Percentiles rank a stretch among this genome's conserved stretches.
Conservation (phyloP, 169 alveolate species). For the Cryptosporidium andersoni region DNA sequence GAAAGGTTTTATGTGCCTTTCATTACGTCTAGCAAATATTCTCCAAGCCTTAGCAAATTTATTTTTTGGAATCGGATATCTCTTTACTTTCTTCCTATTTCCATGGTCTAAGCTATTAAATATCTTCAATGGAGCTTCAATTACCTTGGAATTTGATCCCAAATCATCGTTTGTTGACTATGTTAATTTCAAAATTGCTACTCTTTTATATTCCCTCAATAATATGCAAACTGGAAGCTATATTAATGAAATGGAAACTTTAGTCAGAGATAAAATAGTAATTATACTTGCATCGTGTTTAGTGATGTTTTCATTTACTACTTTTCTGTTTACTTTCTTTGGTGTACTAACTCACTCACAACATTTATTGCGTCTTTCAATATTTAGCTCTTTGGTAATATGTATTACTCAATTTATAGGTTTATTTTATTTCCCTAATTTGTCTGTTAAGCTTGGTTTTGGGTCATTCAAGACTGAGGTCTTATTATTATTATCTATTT, state of each 20-base stretch:
- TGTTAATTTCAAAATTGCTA: no score
- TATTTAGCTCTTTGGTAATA: conserved; percentile 9
- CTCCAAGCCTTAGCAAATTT: conserved; percentile 16
- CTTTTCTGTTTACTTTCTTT: conserved; percentile 5
- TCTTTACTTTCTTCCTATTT: background rate
- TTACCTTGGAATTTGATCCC: no score
- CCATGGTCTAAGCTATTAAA: conserved; percentile 1
- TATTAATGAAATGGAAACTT: no score
- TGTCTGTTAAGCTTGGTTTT: conserved; percentile 2
- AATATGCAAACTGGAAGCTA: no score
- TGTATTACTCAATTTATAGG: conserved; percentile 5
- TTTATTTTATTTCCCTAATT: conserved; percentile 33
- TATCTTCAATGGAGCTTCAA: background rate
- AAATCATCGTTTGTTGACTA: no score
- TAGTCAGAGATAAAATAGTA: no score
- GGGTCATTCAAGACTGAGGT: conserved; percentile 4
- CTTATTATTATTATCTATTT: conserved; percentile 4
- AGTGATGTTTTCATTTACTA: no score
- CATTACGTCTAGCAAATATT: conserved; percentile 47
- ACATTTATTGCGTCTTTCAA: conserved; percentile 31
- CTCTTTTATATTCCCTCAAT: no score
- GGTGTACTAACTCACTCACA: conserved; percentile 32
- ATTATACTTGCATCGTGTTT: no score
- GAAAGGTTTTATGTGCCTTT: conserved; percentile 54
- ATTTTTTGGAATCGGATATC: background rate